Evolutionary conservation across 2,329 filamentous ascomycete genomes (phyloP).

Genomic region (Kalaharituber pfeilii): DNA sequence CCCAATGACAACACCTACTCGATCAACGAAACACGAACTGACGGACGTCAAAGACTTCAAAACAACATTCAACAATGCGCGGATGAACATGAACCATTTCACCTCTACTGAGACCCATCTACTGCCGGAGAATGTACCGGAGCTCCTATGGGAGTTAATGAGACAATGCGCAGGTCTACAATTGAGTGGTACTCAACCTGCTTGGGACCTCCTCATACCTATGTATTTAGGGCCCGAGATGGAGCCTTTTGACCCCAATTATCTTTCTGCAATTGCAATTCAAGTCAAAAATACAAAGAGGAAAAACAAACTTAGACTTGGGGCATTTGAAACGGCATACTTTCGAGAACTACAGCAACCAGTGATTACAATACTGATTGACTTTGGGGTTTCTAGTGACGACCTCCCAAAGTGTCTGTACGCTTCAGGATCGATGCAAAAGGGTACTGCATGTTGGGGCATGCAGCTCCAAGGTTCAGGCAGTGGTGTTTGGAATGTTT

Average conservation of each 20-base stretch:
- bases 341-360: background rate
- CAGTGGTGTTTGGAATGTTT: no score
- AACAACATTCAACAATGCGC: background rate
- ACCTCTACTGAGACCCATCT: background rate
- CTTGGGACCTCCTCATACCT: background rate
- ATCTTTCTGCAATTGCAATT: background rate
- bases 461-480: no score
- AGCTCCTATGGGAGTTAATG: background rate
- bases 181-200: background rate
- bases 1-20: background rate
- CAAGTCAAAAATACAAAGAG: background rate
- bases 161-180: background rate
- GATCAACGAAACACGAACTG: background rate
- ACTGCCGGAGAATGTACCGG: background rate
- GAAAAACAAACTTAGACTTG: background rate
- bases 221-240: background rate
- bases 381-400: no score
- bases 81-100: background rate
- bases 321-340: constrained; percentile 34
- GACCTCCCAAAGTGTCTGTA: no score
- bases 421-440: no score
- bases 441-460: no score
- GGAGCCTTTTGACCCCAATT: background rate
- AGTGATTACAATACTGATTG: background rate
- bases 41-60: background rate